Conservation (phyloP, 2,329 filamentous ascomycete genomes). For the Zopfia rhizophila region DNA sequence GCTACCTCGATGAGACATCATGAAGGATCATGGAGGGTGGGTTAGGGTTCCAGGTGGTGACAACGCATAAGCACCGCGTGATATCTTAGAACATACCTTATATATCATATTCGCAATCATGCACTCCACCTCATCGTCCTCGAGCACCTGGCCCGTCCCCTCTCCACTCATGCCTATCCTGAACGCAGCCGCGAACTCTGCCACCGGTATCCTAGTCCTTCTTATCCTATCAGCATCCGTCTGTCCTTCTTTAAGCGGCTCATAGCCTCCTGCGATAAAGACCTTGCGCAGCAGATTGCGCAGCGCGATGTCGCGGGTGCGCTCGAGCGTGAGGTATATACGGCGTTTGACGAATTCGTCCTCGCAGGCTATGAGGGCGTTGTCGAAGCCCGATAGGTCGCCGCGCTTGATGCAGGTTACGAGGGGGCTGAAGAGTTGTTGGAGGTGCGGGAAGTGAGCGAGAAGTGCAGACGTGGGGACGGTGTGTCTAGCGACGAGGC, state of each 20-base stretch:
- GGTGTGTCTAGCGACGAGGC: constrained; percentile 85
- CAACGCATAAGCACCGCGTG: constrained; percentile 12
- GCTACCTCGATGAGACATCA: constrained; percentile 15
- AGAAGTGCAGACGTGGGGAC: constrained; percentile 80
- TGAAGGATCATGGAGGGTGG: constrained; percentile 18
- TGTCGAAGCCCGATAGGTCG: constrained; percentile 84
- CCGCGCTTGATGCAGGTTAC: constrained; percentile 82
- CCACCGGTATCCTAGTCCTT: constrained; percentile 80
- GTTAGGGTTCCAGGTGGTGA: constrained; percentile 19
- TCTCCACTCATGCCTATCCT: constrained; percentile 73
- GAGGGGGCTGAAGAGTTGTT: constrained; percentile 81
- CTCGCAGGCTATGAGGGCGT: constrained; percentile 81
- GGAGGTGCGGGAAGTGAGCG: constrained; percentile 77
- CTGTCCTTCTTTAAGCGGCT: constrained; percentile 74
- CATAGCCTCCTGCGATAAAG: constrained; percentile 84
- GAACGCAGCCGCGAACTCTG: constrained; percentile 86
- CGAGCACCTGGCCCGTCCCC: constrained; percentile 68
- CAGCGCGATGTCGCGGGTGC: constrained; percentile 89
- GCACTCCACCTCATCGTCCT: constrained; percentile 95
- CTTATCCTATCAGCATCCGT: constrained; percentile 70
- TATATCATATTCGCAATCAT: constrained; percentile 97
- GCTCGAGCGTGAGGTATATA: constrained; percentile 93
- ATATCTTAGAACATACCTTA: constrained; percentile 71
- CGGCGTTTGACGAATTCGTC: constrained; percentile 92
- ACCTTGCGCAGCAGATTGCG: constrained; percentile 94